phyloP scores from a whole-genome alignment of 2,329 filamentous ascomycete species.

The Diaporthe ilicicola region DNA sequence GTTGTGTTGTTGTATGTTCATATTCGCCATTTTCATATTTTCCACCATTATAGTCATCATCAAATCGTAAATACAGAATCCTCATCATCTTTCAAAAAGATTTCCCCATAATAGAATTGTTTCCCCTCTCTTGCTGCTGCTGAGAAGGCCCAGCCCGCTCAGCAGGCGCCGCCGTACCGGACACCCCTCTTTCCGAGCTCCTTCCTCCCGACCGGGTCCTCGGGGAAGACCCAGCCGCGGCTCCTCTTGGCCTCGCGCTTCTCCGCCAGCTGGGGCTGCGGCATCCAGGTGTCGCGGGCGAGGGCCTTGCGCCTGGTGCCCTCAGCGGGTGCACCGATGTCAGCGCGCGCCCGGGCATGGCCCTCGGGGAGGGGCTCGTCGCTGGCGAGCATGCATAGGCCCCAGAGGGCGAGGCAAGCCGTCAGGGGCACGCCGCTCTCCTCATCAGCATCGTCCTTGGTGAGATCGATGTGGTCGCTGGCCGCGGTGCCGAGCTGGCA shows the following conservation, averaged over 20 bases:
- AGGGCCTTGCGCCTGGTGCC: conserved; percentile 75
- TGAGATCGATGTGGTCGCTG: conserved; percentile 32
- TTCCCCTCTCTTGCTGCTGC: neutral
- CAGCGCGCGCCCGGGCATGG: conserved; percentile 71
- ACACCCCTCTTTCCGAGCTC: conserved; percentile 75
- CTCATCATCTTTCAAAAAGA: neutral
- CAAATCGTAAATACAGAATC: conserved; percentile 20
- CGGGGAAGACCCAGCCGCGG: conserved; percentile 79
- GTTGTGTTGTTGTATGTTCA: conserved; percentile 17
- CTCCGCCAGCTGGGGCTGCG: conserved; percentile 75
- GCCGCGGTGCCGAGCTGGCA: conserved; percentile 60
- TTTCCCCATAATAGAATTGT: neutral
- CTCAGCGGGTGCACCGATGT: conserved; percentile 79
- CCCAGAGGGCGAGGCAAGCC: conserved; percentile 79
- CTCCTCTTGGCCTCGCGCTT: conserved; percentile 79
- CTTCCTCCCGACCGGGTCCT: conserved; percentile 76
- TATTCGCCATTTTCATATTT: conserved; percentile 15
- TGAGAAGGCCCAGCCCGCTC: conserved; percentile 10
- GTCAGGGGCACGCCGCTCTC: conserved; percentile 61
- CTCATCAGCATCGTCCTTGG: conserved; percentile 38
- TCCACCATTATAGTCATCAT: conserved; percentile 22
- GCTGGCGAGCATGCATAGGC: conserved; percentile 63
- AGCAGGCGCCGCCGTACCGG: conserved; percentile 54
- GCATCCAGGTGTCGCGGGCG: conserved; percentile 79
- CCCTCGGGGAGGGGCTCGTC: conserved; percentile 47